Evolutionary conservation across 2,329 filamentous ascomycete species (phyloP), one percentile per base, ranked within the genome.

Genomic region (Pleurostoma richardsiae): DNA sequence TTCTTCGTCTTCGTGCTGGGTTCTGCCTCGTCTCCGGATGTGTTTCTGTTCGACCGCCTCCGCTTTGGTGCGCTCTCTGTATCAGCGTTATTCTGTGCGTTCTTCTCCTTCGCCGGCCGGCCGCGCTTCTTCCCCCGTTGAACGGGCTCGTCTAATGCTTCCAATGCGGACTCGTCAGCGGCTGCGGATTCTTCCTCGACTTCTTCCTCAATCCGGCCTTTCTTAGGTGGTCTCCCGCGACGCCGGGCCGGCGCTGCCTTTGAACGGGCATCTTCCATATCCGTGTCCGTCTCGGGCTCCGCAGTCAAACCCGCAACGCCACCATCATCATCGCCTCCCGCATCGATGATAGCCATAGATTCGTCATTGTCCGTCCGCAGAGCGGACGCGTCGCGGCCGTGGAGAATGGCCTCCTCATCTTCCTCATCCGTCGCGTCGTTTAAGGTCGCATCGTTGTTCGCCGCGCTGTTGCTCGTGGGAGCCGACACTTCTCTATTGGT

Each of bases 261-360:
- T 29, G 39, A 29, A 39, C 48, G 49, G 30, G 47, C 49, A 26
- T 52, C 48, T 26, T 49, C 43, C 43, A 53, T 57, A 7, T 65
- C 62, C 26, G 63, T 59, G 19, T 68, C 66, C 5, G 47, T 40
- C 36, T 56, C 55, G 19, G 52, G 48, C 10, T 57, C 53, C 3
- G 43, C 36, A 40, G 54, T 57, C 6, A 49, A 40, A 38, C 47
- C 47, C n/a, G 51, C 41, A 6, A 48, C 55, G 10, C 61, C 55
- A 31, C 59, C 56, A 10, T 43, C 65, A 36, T 72, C 65, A 10
- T 76, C 69, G 2, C 52, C 54, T 39, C 56, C 59, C 27, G 44
- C 49, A 26, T 58, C 52, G 11, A 67, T 58, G 5, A 51, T 51
- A 5, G 49, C 49, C 49, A 51, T 45, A 4, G 49, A 49, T 11